Evolutionary conservation across 768 basidiomycete species (phyloP).

Genomic region (Xerocomellus chrysenteron): DNA sequence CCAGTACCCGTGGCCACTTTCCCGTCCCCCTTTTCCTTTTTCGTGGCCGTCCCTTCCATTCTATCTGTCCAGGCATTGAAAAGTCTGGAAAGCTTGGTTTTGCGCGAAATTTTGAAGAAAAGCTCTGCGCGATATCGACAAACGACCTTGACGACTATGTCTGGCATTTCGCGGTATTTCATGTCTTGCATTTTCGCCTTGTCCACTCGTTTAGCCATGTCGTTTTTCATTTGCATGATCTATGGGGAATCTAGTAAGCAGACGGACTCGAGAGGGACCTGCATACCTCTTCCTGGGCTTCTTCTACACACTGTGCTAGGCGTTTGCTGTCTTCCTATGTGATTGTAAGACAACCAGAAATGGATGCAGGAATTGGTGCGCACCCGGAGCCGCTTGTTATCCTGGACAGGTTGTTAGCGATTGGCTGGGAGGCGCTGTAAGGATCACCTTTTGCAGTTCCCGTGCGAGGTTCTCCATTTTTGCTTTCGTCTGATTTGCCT

Average conservation of each 20-base stretch:
- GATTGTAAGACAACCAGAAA: constrained; percentile 22
- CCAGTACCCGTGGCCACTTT: constrained; percentile 26
- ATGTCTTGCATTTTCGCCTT: constrained; percentile 75
- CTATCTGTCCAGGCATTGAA: constrained; percentile 88
- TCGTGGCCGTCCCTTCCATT: constrained; percentile 65
- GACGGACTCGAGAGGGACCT: not conserved
- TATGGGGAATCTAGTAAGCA: constrained; percentile 27
- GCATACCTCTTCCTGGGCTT: constrained; percentile 79
- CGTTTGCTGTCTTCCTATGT: constrained; percentile 82
- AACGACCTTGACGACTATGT: constrained; percentile 85
- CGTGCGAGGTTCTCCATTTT: constrained; percentile 90
- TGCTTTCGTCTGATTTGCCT: constrained; percentile 84
- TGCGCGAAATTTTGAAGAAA: constrained; percentile 91
- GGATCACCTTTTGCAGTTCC: constrained; percentile 79
- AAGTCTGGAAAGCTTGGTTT: constrained; percentile 79
- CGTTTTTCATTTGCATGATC: constrained; percentile 80
- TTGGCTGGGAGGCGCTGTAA: constrained; percentile 5
- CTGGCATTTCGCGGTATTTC: constrained; percentile 84
- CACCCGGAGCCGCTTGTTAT: constrained; percentile 87
- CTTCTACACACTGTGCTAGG: constrained; percentile 75
- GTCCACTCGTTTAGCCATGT: constrained; percentile 77
- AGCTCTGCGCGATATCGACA: constrained; percentile 89
- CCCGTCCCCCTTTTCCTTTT: constrained; percentile 48
- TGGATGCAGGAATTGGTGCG: constrained; percentile 22
- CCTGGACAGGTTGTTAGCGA: constrained; percentile 44